These are phyloP conservation scores for Nakaseomyces sp. DNA, from an alignment of 1,139 yeast genomes.

Conservation along the genomic window DNA sequence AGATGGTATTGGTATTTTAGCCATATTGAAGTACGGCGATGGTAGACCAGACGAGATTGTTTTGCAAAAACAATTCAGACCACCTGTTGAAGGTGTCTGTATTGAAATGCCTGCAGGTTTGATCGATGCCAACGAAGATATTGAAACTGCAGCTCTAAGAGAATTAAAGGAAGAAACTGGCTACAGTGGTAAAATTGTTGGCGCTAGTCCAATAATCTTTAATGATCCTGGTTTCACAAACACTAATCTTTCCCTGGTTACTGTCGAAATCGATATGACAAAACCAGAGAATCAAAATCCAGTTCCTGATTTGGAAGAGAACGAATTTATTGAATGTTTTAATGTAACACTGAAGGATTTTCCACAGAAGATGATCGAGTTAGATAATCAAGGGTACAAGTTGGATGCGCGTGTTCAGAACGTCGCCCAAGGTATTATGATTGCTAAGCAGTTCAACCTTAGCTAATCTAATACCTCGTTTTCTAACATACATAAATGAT, in stretches of 20 bases:
- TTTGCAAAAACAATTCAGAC: constrained; percentile 81
- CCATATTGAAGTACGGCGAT: constrained; percentile 47
- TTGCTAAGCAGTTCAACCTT: constrained; percentile 38
- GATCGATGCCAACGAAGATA: constrained; percentile 72
- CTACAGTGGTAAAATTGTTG: constrained; percentile 47
- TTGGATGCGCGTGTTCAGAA: constrained; percentile 84
- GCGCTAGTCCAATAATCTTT: constrained; percentile 50
- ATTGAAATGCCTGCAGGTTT: constrained; percentile 94
- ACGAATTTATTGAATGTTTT: constrained; percentile 81
- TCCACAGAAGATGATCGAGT: constrained; percentile 43
- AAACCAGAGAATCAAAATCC: constrained; percentile 63
- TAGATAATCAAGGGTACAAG: constrained; percentile 57
- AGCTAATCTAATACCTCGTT: background rate
- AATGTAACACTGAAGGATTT: constrained; percentile 54
- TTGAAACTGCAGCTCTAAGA: constrained; percentile 74
- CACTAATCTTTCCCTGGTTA: constrained; percentile 75
- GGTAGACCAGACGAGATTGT: constrained; percentile 48
- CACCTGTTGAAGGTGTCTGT: constrained; percentile 81
- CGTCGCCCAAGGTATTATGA: constrained; percentile 64
- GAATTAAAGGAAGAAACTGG: constrained; percentile 93
- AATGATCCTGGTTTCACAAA: constrained; percentile 94
- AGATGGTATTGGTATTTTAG: constrained; percentile 87
- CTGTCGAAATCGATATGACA: constrained; percentile 64
- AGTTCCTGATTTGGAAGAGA: constrained; percentile 67
- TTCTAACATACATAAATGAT: too few species aligned